Base-by-base conservation (phyloP, 495 filamentous ascomycete species). In the Delitschia confertaspora region DNA sequence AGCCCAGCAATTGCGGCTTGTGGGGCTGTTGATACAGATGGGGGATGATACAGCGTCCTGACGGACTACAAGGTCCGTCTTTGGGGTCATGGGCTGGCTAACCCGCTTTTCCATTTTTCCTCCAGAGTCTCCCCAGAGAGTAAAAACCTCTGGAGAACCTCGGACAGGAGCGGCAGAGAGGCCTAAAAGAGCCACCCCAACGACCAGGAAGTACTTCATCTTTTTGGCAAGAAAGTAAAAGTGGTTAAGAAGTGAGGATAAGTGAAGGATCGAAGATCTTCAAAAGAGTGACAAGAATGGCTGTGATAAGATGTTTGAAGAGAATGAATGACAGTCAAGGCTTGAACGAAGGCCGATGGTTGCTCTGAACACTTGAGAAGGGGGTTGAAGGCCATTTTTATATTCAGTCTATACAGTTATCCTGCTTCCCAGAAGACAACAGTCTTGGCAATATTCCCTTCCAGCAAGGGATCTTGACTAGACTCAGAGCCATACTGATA, bases 11-110 rank as follows among this genome's bases (percentile, higher is more conserved):
- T 37, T 37, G 10, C 55, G 44, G 10, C 16, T 39, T 0, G 41
- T 46, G 4, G 55, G 52, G 6, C 55, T 48, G 46, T 58, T 47
- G 25, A 31, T 42, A 22, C 55, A 58, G 1, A 30, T 7, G 20
- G 43, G 4, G 10, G 39, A 9, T 7, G 36, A 8, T 21, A 27
- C 36, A 31, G 38, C 10, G 40, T 20, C 21, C 19, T 53, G 49
- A 2, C 43, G 36, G 23, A 25, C 23, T 13, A n/a, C 31, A 9
- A 24, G 23, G n/a, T 46, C 43, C 17, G 22, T 31, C 2, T 6
- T 4, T 23, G 14, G 17, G 9, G 25, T 17, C 3, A 37, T 33
- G 29, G 21, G 1, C 8, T 24, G 29, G 26, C n/a, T 2, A 23
- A 25, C 18, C n/a, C 18, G 20, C 27, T 33, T 42, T 24, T 36